These are phyloP conservation scores for Podospora australis DNA, from an alignment of 495 filamentous ascomycete genomes.

Conservation along the genomic window DNA sequence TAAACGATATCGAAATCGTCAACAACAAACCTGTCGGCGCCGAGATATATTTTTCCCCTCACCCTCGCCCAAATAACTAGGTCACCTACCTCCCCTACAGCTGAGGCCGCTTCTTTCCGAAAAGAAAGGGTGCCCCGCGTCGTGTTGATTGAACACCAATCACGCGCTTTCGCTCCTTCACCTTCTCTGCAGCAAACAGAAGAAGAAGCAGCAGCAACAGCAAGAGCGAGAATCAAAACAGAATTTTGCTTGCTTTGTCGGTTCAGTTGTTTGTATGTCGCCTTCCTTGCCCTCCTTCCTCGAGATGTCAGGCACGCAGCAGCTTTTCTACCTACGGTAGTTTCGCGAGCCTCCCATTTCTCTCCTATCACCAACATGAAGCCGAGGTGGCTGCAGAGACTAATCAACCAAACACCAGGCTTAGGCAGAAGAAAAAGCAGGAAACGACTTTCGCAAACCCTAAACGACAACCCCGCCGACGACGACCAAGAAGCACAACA, in stretches of 20 bases:
- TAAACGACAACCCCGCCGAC: slow-evolving; percentile 4
- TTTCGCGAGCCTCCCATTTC: not conserved
- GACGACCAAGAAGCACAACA: not conserved
- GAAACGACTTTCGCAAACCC: not conserved
- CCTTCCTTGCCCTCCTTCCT: not conserved
- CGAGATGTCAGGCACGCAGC: not conserved
- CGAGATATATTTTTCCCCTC: too few species aligned
- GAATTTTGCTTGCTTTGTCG: slow-evolving; percentile 5
- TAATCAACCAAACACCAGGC: slow-evolving; percentile 16
- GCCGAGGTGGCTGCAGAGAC: slow-evolving; percentile 16
- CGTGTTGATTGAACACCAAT: not conserved
- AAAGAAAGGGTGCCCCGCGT: not conserved
- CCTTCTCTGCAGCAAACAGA: not conserved
- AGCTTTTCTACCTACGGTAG: not conserved
- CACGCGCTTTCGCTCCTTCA: not conserved
- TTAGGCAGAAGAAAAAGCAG: slow-evolving; percentile 10
- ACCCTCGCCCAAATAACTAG: not conserved
- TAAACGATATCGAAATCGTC: not conserved
- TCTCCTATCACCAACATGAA: slow-evolving; percentile 12
- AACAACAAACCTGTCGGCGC: slow-evolving; percentile 3
- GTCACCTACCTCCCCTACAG: not conserved
- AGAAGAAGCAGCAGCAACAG: not conserved
- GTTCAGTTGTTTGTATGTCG: slow-evolving; percentile 2
- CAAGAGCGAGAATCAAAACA: not conserved
- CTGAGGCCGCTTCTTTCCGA: not conserved